A percentile compares a stretch with the other conserved stretches of the same genome.
These are phyloP conservation scores for Rhynchospora tenuis DNA, from an alignment of 176 grass and related monocot species.

Conservation along the genomic window DNA sequence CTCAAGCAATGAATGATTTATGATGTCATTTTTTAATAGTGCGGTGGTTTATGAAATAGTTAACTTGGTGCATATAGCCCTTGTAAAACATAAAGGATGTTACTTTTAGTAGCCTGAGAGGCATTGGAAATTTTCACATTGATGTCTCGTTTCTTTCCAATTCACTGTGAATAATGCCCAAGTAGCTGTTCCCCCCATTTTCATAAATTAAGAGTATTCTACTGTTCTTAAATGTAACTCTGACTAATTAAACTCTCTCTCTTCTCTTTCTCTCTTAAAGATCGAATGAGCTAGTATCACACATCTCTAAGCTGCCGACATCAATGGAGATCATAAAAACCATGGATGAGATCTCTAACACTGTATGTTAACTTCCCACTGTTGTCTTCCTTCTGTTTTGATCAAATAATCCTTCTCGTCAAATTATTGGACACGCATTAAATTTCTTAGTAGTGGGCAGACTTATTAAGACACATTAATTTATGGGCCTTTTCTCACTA, in stretches of 20 bases:
- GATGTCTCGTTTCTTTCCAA: too few relatives aligned
- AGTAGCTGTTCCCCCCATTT: too few relatives aligned
- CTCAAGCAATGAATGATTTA: not conserved
- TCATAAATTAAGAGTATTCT: not conserved
- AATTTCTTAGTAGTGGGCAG: not conserved
- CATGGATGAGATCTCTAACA: slow-evolving; percentile 96
- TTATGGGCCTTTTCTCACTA: slow-evolving; percentile 20
- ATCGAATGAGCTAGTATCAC: slow-evolving; percentile 63
- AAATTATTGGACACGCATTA: not conserved
- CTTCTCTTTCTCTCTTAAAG: slow-evolving; percentile 20
- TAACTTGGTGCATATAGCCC: too few relatives aligned
- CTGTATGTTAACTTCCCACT: slow-evolving; percentile 27
- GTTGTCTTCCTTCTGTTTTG: not conserved
- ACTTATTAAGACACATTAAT: not conserved
- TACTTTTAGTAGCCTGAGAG: too few relatives aligned
- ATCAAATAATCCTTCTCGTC: slow-evolving; percentile 19
- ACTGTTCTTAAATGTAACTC: not conserved
- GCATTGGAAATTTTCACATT: too few relatives aligned
- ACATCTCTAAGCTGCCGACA: slow-evolving; percentile 48
- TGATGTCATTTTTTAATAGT: not conserved
- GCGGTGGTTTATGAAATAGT: not conserved
- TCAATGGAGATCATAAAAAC: slow-evolving; percentile 53
- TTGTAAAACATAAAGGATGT: too few relatives aligned
- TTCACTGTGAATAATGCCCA: too few relatives aligned
- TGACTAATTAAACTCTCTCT: not conserved